phyloP scores from a whole-genome alignment of 2,329 filamentous ascomycete genomes.

The Colletotrichum zoysiae region DNA sequence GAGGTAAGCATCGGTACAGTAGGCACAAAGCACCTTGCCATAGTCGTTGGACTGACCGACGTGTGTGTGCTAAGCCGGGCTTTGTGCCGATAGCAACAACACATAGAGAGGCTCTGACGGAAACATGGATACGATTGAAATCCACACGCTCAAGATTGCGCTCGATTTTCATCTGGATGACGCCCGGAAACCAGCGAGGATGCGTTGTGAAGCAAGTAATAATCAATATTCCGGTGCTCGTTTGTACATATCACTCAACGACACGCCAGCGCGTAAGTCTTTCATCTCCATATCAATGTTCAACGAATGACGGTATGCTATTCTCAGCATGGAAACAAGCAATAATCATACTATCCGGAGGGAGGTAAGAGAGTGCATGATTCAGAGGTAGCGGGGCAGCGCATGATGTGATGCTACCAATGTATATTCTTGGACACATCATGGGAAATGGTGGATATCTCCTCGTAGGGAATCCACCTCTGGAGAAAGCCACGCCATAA shows the following conservation, averaged over 20 bases:
- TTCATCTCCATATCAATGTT: neutral
- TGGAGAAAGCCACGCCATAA: neutral
- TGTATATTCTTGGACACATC: neutral
- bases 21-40: neutral
- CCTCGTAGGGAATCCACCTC: neutral
- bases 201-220: neutral
- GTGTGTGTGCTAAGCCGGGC: neutral
- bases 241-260: neutral
- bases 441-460: neutral
- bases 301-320: neutral
- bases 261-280: neutral
- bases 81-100: neutral
- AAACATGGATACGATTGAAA: neutral
- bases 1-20: neutral
- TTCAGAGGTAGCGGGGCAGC: neutral
- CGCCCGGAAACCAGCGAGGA: neutral
- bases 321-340: neutral
- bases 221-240: neutral
- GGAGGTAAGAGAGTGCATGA: neutral
- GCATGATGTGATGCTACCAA: neutral
- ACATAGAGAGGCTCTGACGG: neutral
- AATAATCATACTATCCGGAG: neutral
- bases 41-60: neutral
- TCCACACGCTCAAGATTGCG: too few relatives aligned
- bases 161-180: neutral